A percentile compares a stretch with the other conserved stretches of the same genome.
phyloP scores from a whole-genome alignment of 2,329 filamentous ascomycete species.

The Cytospora mali region DNA sequence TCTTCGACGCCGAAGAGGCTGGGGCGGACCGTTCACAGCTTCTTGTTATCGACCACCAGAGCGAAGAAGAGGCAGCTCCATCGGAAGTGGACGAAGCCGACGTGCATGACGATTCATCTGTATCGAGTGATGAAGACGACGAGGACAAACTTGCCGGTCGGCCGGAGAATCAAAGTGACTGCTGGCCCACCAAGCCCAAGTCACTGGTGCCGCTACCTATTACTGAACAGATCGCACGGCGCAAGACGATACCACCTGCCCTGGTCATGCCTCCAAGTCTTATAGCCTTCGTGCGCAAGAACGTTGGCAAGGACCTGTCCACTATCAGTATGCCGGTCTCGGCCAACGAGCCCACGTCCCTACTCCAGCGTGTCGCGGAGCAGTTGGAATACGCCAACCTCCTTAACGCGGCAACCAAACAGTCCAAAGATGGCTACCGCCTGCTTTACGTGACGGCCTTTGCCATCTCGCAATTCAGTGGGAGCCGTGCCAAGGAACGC shows the following conservation, averaged over 20 bases:
- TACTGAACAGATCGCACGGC: conserved; percentile 63
- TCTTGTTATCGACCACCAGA: conserved; percentile 71
- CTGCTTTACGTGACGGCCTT: conserved; percentile 87
- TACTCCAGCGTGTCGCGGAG: conserved; percentile 87
- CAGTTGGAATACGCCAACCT: conserved; percentile 88
- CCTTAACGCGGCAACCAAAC: conserved; percentile 72
- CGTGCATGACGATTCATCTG: conserved; percentile 62
- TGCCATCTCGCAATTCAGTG: conserved; percentile 84
- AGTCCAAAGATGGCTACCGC: conserved; percentile 65
- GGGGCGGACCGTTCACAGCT: conserved; percentile 62
- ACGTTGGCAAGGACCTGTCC: conserved; percentile 95
- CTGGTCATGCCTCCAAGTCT: conserved; percentile 84
- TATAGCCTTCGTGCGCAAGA: conserved; percentile 93
- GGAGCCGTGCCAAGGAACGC: conserved; percentile 81
- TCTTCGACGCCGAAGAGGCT: conserved; percentile 85
- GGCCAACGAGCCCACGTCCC: conserved; percentile 87
- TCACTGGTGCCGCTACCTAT: conserved; percentile 77
- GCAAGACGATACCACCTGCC: conserved; percentile 71
- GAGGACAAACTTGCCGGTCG: conserved; percentile 51
- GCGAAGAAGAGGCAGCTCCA: conserved; percentile 64
- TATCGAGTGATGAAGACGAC: conserved; percentile 62
- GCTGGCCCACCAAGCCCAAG: conserved; percentile 79
- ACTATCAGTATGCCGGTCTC: conserved; percentile 98
- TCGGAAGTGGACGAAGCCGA: conserved; percentile 60
- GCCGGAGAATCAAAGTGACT: conserved; percentile 61